These are phyloP conservation scores for Pleurotus cornucopiae DNA, from an alignment of 768 basidiomycete genomes.

Conservation along the genomic window DNA sequence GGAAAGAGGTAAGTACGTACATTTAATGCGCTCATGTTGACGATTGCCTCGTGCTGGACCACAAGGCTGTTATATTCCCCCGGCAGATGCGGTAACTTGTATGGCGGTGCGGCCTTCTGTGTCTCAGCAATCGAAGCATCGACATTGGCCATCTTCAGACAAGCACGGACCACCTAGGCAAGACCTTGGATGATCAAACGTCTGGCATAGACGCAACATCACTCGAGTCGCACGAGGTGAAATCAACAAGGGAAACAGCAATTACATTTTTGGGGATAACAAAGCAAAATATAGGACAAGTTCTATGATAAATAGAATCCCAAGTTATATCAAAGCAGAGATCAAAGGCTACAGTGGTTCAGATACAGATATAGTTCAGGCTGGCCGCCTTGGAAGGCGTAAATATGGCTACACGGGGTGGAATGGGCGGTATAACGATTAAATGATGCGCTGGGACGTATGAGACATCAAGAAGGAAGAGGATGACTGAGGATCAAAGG, in stretches of 20 bases:
- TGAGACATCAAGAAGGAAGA: not conserved
- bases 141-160: too few species aligned
- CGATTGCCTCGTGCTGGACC: too few species aligned
- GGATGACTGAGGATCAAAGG: not conserved
- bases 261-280: conserved; percentile 1
- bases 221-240: too few species aligned
- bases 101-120: too few species aligned
- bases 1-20: too few species aligned
- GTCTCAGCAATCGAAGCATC: too few species aligned
- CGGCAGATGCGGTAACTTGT: too few species aligned
- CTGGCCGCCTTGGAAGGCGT: not conserved
- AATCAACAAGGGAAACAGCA: not conserved
- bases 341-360: conserved; percentile 5
- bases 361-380: not conserved
- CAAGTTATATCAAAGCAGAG: not conserved
- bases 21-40: too few species aligned
- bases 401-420: conserved; percentile 4
- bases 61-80: too few species aligned
- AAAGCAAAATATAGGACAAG: not conserved
- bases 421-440: not conserved
- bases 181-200: too few species aligned
- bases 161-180: too few species aligned
- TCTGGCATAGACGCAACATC: too few species aligned
- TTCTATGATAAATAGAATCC: not conserved
- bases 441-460: not conserved